Evolutionary conservation across 2,329 filamentous ascomycete genomes (phyloP), one percentile per base, ranked within the genome.

Genomic region (Fusarium coffeatum): DNA sequence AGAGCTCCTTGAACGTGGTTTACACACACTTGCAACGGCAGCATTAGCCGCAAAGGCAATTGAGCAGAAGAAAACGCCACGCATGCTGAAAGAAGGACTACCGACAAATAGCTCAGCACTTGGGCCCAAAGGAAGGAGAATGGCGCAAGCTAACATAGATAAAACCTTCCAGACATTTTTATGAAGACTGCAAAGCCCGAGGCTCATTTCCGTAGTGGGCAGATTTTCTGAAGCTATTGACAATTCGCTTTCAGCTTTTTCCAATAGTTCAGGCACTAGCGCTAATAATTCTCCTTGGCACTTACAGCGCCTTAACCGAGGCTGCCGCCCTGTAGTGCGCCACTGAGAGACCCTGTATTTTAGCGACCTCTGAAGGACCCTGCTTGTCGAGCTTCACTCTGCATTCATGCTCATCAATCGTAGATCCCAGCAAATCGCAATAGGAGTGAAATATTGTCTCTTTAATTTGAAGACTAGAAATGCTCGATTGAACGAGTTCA

Each of bases 131-230:
- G 30, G 16, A 9, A 8, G 2, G 27, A 3, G 27, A 28, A 28
- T 28, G 27, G 27, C 27, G 27, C 4, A 28, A 1, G 27, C 27
- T 28, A 12, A 12, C 27, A 28, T 28, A 28, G 12, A 28, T 28
- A 28, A 2, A 28, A 2, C 12, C 27, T 12, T 16, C 32, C 11
- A n/a, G 32, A n/a, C 5, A 6, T 18, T 0, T 6, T n/a, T 11
- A 1, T 6, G 3, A 18, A 37, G 3, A 2, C 5, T 37, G 9
- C 2, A 37, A 37, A n/a, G 5, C 18, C 10, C 5, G 1, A 37
- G 0, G 18, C 18, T 37, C 34, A 37, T 37, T n/a, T 37, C 18
- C 34, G 18, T n/a, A 4, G 18, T n/a, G 34, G 34, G 2, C 10
- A 2, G 34, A n/a, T 37, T 1, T 1, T 2, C 0, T 37, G 34